Base-by-base conservation (phyloP, 768 basidiomycete genomes). In the Mycena vitilis region DNA sequence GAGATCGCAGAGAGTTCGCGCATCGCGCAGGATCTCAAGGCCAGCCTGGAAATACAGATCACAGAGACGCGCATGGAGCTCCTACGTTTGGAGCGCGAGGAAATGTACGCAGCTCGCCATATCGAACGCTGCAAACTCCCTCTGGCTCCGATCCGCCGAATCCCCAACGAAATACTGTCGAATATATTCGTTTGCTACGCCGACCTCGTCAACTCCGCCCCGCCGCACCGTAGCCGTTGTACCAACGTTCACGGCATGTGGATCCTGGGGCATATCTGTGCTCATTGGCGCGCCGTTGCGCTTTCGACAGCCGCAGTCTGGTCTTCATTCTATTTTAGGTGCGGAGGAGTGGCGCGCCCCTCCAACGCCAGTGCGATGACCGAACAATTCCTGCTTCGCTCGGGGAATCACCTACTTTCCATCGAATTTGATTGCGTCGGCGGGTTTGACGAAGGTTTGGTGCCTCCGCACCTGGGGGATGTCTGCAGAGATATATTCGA, bases 61-160 rank as follows among this genome's bases (percentile, higher is more conserved):
- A 60, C 34, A 4, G 42, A 66, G 51, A 20, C 57, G 1, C 49
- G 52, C 51, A 45, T 66, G 65, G n/a, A 44, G 2, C 65, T 66
- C 38, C 20, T 60, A 11, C 65, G 65, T 13, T 34, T 66, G n/a
- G 65, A 66, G 23, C 65, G 58, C 13, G 65, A 66, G 42, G 51
- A 45, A 6, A 16, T 66, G 20, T 30, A 66, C 13, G 58, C 44
- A 25, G 9, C 65, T 30, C 65, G 52, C 16, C 65, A 66, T 13
- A 45, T 60, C 20, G 59, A 59, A 36, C 44, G 49, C 15, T 66
- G 58, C 25, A 51, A 54, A 8, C 9, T 37, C 20, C 48, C 58
- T 7, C 34, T 66, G 20, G 58, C 65, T 12, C 65, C 65, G 11
- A 48, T 66, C 36, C 58, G 65, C 4, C 65, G 65, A 7, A 52